Evolutionary conservation across 2,329 filamentous ascomycete genomes (phyloP), one percentile per base, ranked within the genome.

Genomic region (Colletotrichum tofieldiae): DNA sequence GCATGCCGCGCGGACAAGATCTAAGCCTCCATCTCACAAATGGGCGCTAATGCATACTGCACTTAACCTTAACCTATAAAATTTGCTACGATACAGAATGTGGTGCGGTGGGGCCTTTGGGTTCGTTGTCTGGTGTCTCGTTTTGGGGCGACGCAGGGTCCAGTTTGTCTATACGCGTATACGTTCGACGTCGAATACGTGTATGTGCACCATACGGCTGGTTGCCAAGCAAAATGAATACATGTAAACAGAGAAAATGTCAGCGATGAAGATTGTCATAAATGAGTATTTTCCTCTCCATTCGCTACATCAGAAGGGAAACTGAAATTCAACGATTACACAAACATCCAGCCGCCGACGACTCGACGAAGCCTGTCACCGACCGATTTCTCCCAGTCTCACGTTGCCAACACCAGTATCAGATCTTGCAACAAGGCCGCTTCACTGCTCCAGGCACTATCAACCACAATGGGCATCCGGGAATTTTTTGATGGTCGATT

Each of bases 401-500:
- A 18, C 9, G 12, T 20, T 12, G 5, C 32, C 20, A 14, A 16
- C 32, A 39, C 8, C 32, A 23, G 37, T 5, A 45, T 29, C 12
- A 12, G 23, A 29, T 29, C 20, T 16, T 12, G 16, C 23, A 4
- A n/a, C 26, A 18, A n/a, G 11, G 5, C 8, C 23, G 5, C 51
- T 16, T 29, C 56, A 16, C 18, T n/a, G n/a, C 18, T 3, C 18
- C 16, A 8, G 23, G 12, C 8, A 35, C 12, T 6, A 12, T 37
- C 4, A 37, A 26, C 8, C 45, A 71, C 20, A 37, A 73, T 73
- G 71, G 71, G 56, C 1, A 56, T 68, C 41, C 59, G 41, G 12
- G 37, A 37, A 0, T 64, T 68, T 59, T 64, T 68, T 41, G 51
- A 68, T 39, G 61, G 54, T 16, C 59, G 58, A 5, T 54, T 73